Evolutionary conservation across 2,329 filamentous ascomycete species (phyloP).

Genomic region (Venturia aucupariae): DNA sequence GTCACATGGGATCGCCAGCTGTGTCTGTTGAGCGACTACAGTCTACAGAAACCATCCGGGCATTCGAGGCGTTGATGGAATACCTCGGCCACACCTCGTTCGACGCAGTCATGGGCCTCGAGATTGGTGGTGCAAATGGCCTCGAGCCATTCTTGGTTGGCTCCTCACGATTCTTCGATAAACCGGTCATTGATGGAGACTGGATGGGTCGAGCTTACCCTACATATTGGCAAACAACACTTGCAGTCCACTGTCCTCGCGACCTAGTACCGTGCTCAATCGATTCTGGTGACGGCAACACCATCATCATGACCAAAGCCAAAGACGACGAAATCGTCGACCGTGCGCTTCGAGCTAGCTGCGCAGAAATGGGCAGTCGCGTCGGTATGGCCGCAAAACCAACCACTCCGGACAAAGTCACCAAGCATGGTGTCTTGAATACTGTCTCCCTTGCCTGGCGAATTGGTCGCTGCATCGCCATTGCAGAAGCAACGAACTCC

Average conservation of each 20-base stretch:
- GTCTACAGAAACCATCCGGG: conserved; percentile 29
- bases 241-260: conserved; percentile 28
- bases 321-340: conserved; percentile 16
- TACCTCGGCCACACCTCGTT: conserved; percentile 23
- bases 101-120: conserved; percentile 32
- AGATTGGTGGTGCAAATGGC: conserved; percentile 41
- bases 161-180: conserved; percentile 21
- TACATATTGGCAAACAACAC: conserved; percentile 31
- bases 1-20: conserved; percentile 35
- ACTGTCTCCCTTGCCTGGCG: conserved; percentile 37
- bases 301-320: conserved; percentile 16
- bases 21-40: conserved; percentile 35
- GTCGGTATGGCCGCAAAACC: conserved; percentile 34
- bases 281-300: conserved; percentile 28
- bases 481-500: conserved; percentile 40
- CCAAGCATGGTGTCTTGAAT: conserved; percentile 30
- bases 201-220: conserved; percentile 41
- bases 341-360: conserved; percentile 12
- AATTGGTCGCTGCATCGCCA: conserved; percentile 51
- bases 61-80: conserved; percentile 9
- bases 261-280: conserved; percentile 31
- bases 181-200: conserved; percentile 33
- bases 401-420: conserved; percentile 29
- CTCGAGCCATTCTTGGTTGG: conserved; percentile 18
- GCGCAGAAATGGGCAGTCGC: conserved; percentile 10